Percentiles rank a stretch among this genome's conserved stretches.
Evolutionary conservation across 208 protist species (phyloP).

Genomic region (Trypanosomatidae sp.): DNA sequence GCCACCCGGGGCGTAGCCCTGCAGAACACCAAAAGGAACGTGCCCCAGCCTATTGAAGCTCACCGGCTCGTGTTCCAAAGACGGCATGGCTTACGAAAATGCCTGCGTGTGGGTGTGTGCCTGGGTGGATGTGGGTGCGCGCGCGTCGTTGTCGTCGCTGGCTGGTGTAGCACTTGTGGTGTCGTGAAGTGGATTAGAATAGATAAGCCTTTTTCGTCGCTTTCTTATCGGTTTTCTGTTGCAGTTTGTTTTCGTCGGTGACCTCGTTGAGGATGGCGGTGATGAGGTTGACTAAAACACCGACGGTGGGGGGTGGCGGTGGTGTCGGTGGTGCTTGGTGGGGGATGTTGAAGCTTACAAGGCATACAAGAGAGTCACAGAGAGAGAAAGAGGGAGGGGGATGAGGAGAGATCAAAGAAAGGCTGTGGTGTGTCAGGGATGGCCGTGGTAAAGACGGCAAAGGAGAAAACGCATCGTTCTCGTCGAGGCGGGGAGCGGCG

Average conservation of each 20-base stretch:
- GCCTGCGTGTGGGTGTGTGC: not conserved
- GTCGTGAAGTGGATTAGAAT: not conserved
- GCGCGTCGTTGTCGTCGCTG: not conserved
- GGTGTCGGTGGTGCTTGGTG: not conserved
- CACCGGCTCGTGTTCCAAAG: conserved; percentile 13
- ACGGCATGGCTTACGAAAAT: conserved; percentile 6
- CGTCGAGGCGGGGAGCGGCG: not conserved
- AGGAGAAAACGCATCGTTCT: not conserved
- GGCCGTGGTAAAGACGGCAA: not conserved
- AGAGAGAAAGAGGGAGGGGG: not conserved
- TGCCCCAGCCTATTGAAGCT: conserved; percentile 37
- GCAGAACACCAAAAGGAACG: conserved; percentile 71
- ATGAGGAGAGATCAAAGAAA: not conserved
- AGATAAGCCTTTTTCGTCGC: not conserved
- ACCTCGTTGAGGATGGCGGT: not conserved
- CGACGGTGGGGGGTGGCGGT: not conserved
- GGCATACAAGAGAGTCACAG: not conserved
- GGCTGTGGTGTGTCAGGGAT: not conserved
- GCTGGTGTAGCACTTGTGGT: not conserved
- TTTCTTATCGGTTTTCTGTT: not conserved
- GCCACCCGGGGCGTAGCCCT: conserved; percentile 72
- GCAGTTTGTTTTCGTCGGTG: not conserved
- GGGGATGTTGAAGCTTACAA: not conserved
- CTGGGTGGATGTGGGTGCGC: not conserved
- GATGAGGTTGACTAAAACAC: not conserved